Conservation (phyloP, 192 early-diverging fungal species). For the Coemansia sp. region DNA sequence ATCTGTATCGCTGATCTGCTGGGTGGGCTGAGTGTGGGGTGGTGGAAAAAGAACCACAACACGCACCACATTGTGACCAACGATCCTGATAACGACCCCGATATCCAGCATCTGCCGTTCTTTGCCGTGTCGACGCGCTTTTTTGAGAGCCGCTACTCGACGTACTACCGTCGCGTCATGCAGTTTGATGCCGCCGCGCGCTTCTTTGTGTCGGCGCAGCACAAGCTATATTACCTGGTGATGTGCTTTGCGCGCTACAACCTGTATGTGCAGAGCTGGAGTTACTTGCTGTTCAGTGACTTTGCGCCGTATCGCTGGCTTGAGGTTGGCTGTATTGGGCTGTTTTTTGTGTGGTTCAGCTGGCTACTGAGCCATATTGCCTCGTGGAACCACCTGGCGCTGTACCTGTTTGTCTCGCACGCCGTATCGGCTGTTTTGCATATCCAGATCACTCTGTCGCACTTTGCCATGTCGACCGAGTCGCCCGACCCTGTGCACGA, state of each 20-base stretch:
- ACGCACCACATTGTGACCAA: slow-evolving; percentile 97
- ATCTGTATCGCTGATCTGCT: slow-evolving; percentile 74
- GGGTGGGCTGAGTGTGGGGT: slow-evolving; percentile 88
- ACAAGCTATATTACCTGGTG: slow-evolving; percentile 82
- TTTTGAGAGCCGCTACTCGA: slow-evolving; percentile 80
- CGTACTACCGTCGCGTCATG: slow-evolving; percentile 81
- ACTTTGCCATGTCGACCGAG: slow-evolving; percentile 92
- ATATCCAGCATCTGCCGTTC: slow-evolving; percentile 98
- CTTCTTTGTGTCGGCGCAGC: slow-evolving; percentile 77
- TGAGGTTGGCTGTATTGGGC: slow-evolving; percentile 67
- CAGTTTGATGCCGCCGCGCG: slow-evolving; percentile 73
- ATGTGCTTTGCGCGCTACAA: slow-evolving; percentile 92
- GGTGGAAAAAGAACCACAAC: slow-evolving; percentile 98
- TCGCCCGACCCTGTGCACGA: slow-evolving; percentile 63
- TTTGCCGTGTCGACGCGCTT: slow-evolving; percentile 80
- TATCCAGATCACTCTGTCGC: slow-evolving; percentile 93
- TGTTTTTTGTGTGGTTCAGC: slow-evolving; percentile 81
- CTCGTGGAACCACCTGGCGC: slow-evolving; percentile 56
- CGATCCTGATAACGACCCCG: slow-evolving; percentile 90
- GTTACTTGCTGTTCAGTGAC: slow-evolving; percentile 59
- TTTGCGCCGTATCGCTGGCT: slow-evolving; percentile 69
- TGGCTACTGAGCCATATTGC: slow-evolving; percentile 68
- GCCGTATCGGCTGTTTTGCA: slow-evolving; percentile 82
- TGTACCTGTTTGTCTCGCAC: slow-evolving; percentile 77
- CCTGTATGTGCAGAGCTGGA: slow-evolving; percentile 73